These are phyloP conservation scores for Malassezia restricta DNA, from an alignment of 1,284 basidiomycete species.

Conservation along the genomic window DNA sequence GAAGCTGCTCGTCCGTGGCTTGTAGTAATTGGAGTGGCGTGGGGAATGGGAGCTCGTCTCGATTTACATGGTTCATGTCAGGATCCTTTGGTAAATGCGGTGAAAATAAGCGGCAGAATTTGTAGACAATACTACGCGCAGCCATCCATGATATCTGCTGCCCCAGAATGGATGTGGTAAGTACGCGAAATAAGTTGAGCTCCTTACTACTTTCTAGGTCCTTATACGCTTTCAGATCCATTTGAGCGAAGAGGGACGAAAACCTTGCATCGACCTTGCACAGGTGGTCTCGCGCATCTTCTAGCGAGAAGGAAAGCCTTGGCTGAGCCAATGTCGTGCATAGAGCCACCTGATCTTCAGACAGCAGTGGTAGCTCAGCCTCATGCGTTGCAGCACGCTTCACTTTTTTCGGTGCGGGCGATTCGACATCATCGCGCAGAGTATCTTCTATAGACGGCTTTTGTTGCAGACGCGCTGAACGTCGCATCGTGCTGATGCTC, in stretches of 20 bases:
- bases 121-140: conserved; percentile 70
- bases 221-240: conserved; percentile 48
- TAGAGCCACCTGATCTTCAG: background rate
- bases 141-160: conserved; percentile 88
- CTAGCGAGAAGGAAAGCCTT: conserved; percentile 3
- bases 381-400: background rate
- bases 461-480: background rate
- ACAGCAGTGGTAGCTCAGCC: conserved; percentile 1
- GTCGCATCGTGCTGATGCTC: background rate
- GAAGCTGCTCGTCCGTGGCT: conserved; percentile 25
- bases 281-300: conserved; percentile 4
- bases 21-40: conserved; percentile 30
- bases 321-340: conserved; percentile 14
- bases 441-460: background rate
- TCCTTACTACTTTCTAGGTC: conserved; percentile 49
- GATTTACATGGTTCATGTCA: conserved; percentile 26
- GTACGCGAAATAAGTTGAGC: conserved; percentile 30
- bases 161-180: conserved; percentile 61
- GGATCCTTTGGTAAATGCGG: conserved; percentile 16
- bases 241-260: conserved; percentile 8
- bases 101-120: conserved; percentile 54
- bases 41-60: conserved; percentile 38
- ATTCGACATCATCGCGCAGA: background rate
- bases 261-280: conserved; percentile 9
- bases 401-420: background rate